Percentiles rank a stretch among this genome's conserved stretches.
Evolutionary conservation across 2,329 filamentous ascomycete genomes (phyloP).

Genomic region (Pseudopithomyces maydicus): DNA sequence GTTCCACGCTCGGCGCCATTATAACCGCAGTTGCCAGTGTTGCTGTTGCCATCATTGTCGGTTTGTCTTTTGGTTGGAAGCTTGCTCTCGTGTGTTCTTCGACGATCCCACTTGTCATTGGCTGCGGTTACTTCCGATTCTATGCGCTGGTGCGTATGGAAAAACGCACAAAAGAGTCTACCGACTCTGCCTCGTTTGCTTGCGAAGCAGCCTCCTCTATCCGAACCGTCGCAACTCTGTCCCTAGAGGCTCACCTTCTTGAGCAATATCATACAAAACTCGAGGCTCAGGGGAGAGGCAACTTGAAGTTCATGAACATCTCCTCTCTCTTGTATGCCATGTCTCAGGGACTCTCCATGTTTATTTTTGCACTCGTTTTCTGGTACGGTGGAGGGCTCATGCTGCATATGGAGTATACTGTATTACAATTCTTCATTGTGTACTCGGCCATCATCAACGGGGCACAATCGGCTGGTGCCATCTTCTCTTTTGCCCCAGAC

Average conservation of each 20-base stretch:
- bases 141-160: conserved; percentile 82
- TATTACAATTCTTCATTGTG: conserved; percentile 93
- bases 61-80: conserved; percentile 82
- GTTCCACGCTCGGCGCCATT: conserved; percentile 85
- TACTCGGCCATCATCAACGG: conserved; percentile 89
- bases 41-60: conserved; percentile 70
- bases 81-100: conserved; percentile 81
- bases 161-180: conserved; percentile 79
- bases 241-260: conserved; percentile 82
- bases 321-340: conserved; percentile 81
- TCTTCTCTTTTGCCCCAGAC: conserved; percentile 94
- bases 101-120: conserved; percentile 76
- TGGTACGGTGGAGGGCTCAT: conserved; percentile 45
- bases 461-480: conserved; percentile 86
- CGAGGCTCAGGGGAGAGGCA: conserved; percentile 69
- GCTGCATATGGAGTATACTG: conserved; percentile 56
- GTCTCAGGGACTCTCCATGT: conserved; percentile 74
- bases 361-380: conserved; percentile 44
- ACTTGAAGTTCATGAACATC: conserved; percentile 74
- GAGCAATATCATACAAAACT: conserved; percentile 73
- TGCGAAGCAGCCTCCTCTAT: conserved; percentile 95
- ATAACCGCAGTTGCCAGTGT: conserved; percentile 81
- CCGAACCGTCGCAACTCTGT: conserved; percentile 91
- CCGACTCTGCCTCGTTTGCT: conserved; percentile 81
- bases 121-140: conserved; percentile 85